Conservation (phyloP, 1,284 basidiomycete genomes). For the Fomes fomentarius region DNA sequence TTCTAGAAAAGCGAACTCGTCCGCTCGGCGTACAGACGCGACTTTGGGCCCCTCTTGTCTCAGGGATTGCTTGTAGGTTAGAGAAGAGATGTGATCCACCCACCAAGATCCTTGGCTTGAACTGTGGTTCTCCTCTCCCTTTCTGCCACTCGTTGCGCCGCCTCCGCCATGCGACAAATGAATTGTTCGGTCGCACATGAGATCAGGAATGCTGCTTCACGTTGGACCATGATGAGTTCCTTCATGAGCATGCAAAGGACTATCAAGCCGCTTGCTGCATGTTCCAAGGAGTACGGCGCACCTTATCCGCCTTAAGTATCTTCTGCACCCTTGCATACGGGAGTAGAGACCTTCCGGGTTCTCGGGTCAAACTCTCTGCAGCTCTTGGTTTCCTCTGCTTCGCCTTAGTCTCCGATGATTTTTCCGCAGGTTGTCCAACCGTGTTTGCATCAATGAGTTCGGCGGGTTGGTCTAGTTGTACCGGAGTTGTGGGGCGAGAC, state of each 20-base stretch:
- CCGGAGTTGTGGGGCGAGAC: not conserved
- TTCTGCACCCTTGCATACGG: conserved; percentile 76
- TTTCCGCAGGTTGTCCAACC: not conserved
- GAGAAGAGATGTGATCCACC: conserved; percentile 21
- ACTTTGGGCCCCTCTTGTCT: conserved; percentile 45
- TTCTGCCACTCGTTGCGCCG: conserved; percentile 61
- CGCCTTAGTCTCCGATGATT: conserved; percentile 5
- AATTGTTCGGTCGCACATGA: conserved; percentile 81
- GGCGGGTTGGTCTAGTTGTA: not conserved
- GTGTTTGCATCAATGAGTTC: not conserved
- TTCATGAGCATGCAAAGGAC: conserved; percentile 30
- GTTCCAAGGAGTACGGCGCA: conserved; percentile 27
- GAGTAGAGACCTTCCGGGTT: conserved; percentile 63
- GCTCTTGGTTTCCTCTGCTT: conserved; percentile 11
- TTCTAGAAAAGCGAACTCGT: conserved; percentile 77
- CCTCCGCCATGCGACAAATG: conserved; percentile 64
- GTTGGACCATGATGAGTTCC: conserved; percentile 75
- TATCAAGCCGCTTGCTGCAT: not conserved
- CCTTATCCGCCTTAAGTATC: conserved; percentile 82
- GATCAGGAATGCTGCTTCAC: conserved; percentile 73
- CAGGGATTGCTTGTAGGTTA: not conserved
- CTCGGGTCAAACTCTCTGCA: conserved; percentile 12
- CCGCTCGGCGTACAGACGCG: conserved; percentile 60
- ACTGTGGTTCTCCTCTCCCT: conserved; percentile 68
- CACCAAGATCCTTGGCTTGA: conserved; percentile 73